A percentile compares a stretch with the other conserved stretches of the same genome.
These are phyloP conservation scores for Vanrija sp. DNA, from an alignment of 1,284 basidiomycete species.

Conservation along the genomic window DNA sequence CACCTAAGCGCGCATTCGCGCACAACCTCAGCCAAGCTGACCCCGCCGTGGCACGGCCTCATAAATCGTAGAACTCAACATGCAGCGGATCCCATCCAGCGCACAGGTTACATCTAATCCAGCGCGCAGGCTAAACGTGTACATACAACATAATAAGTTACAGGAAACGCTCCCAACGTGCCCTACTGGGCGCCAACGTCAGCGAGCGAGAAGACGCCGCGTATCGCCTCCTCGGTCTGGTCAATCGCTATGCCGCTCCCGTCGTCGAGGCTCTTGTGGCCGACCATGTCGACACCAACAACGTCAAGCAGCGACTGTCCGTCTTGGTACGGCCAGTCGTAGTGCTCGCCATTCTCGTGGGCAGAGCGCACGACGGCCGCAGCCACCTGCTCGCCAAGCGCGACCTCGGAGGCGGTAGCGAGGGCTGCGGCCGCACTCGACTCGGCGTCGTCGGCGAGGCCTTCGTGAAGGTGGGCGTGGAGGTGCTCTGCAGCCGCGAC, in stretches of 20 bases:
- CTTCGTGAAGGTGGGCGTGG: slow-evolving; percentile 2
- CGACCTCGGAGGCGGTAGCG: slow-evolving; percentile 3
- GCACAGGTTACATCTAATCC: neutral
- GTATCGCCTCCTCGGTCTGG: slow-evolving; percentile 8
- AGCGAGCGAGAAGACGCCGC: slow-evolving; percentile 13
- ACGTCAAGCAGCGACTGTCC: slow-evolving; percentile 36
- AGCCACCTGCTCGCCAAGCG: slow-evolving; percentile 14
- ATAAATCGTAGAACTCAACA: slow-evolving; percentile 7
- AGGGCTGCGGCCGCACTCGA: neutral
- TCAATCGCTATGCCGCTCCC: neutral
- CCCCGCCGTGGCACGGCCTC: neutral
- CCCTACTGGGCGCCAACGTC: slow-evolving; percentile 3
- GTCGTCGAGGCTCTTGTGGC: neutral
- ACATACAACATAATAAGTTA: neutral
- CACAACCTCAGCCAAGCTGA: no score
- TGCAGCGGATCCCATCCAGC: neutral
- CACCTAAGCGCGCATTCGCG: neutral
- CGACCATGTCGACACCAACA: slow-evolving; percentile 11
- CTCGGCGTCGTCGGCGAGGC: neutral
- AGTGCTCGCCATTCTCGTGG: slow-evolving; percentile 15
- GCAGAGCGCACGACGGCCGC: slow-evolving; percentile 9
- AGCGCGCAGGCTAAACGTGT: neutral
- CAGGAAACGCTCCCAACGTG: neutral
- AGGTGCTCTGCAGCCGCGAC: neutral
- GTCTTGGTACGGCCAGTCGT: slow-evolving; percentile 29